Conservation (phyloP, 2,329 filamentous ascomycete genomes). For the Nothophaeocryptopus gaeumannii region DNA sequence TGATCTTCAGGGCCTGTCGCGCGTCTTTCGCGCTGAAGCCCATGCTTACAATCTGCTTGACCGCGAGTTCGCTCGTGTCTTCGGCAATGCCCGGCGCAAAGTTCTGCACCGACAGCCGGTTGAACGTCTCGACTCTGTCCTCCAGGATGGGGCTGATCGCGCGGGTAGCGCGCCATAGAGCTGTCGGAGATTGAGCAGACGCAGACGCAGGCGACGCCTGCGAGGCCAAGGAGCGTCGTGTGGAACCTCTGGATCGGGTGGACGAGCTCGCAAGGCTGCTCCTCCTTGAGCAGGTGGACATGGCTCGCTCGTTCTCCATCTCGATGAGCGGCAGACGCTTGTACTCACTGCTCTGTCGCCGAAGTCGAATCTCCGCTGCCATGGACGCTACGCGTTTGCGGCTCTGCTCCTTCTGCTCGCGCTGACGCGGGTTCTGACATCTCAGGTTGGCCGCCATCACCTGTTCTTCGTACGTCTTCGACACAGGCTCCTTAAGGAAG, state of each 20-base stretch:
- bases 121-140: conserved; percentile 24
- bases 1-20: conserved; percentile 56
- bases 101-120: conserved; percentile 19
- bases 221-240: neutral
- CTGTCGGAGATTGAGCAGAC: neutral
- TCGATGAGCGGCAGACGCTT: conserved; percentile 39
- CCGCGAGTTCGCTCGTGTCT: conserved; percentile 54
- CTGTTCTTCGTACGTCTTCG: conserved; percentile 57
- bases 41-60: conserved; percentile 58
- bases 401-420: conserved; percentile 37
- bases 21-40: conserved; percentile 57
- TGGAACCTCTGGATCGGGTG: neutral
- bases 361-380: conserved; percentile 42
- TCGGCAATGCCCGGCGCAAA: conserved; percentile 21
- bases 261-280: conserved; percentile 14
- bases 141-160: conserved; percentile 32
- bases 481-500: conserved; percentile 61
- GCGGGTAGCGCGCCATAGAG: conserved; percentile 12
- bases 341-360: conserved; percentile 37
- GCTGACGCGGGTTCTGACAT: conserved; percentile 36
- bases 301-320: conserved; percentile 37
- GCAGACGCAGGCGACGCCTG: neutral
- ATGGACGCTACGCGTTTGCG: conserved; percentile 44
- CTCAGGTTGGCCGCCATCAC: conserved; percentile 34
- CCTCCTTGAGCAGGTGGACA: conserved; percentile 31